Evolutionary conservation across 768 basidiomycete genomes (phyloP), one percentile per base, ranked within the genome.

Genomic region (Russula virescens): DNA sequence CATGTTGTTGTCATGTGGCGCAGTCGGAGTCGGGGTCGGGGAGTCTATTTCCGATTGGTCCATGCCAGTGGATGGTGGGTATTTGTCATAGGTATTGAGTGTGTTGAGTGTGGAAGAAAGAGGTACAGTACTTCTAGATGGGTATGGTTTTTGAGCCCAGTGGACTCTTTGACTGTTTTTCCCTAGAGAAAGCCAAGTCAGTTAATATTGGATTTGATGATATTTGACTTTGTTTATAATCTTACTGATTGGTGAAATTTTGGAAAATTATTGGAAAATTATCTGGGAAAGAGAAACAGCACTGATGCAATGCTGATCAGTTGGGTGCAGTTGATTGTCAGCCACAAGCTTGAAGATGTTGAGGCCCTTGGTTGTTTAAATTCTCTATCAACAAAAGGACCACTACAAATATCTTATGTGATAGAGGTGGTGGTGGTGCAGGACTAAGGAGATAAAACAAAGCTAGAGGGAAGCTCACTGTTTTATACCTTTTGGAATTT

Each of bases 201-300:
- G 25, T 63, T 16, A 40, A 8, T 45, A 43, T 11, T 56, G 13
- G 3, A 28, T 40, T 38, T 38, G 2, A 6, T 8, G 50, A 23
- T 23, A 40, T 18, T 19, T 31, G 31, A 26, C 1, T 10, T 19
- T 31, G 7, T 5, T 16, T 2, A 21, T 10, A 23, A 25, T 35
- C 62, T 63, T 34, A 58, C 62, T 63, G 13, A 43, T 52, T n/a
- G 50, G 61, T 52, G 61, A 5, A 46, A 62, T 58, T 6, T 57
- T 62, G 61, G 31, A 40, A 51, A 28, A 5, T 23, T 26, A 21
- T 21, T 21, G 26, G 7, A 13, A n/a, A 0, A 10, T 14, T 25
- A 8, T 43, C 19, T 18, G 5, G 42, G 14, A 19, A 3, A 18
- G 8, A 13, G 42, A 8, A 18, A 43, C 1, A 38, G 38, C 31